Evolutionary conservation across 2,329 filamentous ascomycete species (phyloP).

Genomic region (Talaromyces sp.): DNA sequence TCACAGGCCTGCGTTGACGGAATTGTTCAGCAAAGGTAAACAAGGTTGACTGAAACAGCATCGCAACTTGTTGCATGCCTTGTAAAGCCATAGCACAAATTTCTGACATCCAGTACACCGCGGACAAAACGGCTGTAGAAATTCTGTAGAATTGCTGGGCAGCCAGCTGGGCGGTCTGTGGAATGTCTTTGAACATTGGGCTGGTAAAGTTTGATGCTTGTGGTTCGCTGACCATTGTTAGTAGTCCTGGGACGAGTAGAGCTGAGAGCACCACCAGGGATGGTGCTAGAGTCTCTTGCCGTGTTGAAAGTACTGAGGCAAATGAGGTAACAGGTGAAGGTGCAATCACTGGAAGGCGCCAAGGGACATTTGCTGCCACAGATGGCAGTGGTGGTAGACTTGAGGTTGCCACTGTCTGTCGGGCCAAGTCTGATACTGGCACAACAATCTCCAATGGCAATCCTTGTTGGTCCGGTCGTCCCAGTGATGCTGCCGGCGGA

Average conservation of each 20-base stretch:
- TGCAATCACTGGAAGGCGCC: not conserved
- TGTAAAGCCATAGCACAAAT: not conserved
- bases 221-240: not conserved
- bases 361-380: not conserved
- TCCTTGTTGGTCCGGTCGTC: not conserved
- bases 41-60: not conserved
- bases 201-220: not conserved
- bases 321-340: not conserved
- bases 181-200: not conserved
- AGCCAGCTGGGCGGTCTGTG: not conserved
- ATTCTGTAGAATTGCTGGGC: not conserved
- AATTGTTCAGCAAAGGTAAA: not conserved
- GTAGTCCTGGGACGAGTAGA: not conserved
- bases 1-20: not conserved
- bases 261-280: not conserved
- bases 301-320: not conserved
- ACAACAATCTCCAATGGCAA: not conserved
- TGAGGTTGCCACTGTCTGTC: not conserved
- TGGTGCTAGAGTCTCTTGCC: not conserved
- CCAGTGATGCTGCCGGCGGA: not conserved
- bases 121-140: not conserved
- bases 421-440: not conserved
- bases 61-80: conserved; percentile 3
- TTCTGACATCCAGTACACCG: not conserved
- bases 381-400: not conserved